Evolutionary conservation across 208 protist genomes (phyloP).

Genomic region (Acanthamoeba royreba): DNA sequence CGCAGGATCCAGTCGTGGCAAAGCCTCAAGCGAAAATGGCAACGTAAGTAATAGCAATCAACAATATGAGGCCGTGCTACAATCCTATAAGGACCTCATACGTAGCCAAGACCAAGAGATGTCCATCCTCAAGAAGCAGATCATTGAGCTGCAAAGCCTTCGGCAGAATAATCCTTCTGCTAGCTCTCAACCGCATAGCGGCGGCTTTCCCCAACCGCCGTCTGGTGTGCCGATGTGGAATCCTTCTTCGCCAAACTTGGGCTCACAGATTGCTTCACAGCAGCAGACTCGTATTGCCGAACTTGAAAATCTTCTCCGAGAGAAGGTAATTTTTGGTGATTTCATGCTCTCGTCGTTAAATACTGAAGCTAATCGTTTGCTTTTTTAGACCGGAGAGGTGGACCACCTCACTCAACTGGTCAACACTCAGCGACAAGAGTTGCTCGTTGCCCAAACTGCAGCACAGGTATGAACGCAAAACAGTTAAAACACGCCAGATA

Average conservation of each 20-base stretch:
- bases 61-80: background rate
- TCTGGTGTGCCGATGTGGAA: background rate
- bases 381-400: background rate
- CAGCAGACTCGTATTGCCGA: background rate
- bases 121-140: background rate
- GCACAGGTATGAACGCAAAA: background rate
- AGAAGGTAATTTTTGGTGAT: background rate
- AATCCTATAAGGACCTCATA: constrained; percentile 9
- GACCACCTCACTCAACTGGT: background rate
- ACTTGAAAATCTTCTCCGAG: background rate
- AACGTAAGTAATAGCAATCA: background rate
- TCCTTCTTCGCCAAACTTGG: background rate
- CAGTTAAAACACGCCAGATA: background rate
- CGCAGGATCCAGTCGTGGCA: background rate
- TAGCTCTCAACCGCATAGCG: background rate
- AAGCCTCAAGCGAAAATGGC: background rate
- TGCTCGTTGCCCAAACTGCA: background rate
- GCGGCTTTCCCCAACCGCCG: background rate
- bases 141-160: background rate
- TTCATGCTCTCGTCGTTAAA: no score
- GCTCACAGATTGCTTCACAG: background rate
- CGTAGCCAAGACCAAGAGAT: background rate
- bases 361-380: no score
- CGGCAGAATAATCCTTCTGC: background rate
- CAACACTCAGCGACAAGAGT: background rate